Evolutionary conservation across 75 land plant genomes (phyloP), one percentile per base, ranked within the genome.

Genomic region (Larix kaempferi): DNA sequence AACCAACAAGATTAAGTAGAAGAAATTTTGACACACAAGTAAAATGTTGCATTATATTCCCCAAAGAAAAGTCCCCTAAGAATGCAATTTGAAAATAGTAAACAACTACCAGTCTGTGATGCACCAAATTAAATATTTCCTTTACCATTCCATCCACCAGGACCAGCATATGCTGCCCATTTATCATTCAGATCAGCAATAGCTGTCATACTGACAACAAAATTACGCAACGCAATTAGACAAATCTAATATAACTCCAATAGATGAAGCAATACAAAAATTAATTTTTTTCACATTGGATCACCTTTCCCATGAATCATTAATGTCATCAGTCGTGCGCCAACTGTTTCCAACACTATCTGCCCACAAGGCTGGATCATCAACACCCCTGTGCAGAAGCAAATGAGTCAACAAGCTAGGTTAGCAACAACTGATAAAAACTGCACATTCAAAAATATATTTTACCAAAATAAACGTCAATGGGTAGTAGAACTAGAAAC

Each of bases 91-190:
- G 12, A 49, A 49, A 49, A 49, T 49, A 49, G 54, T 49, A 49
- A 10, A 10, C 54, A 49, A 10, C 13, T 10, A 49, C 12, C 10
- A 22, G 19, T 17, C 65, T 25, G 65, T 25, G 65, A 63, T 22
- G 21, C 19, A 25, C 22, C 73, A 71, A 25, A 15, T n/a, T 71
- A 71, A 6, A 35, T 35, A 52, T 7, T 12, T 54, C 15, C 29
- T 37, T 62, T 83, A 94, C 98, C 98, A 90, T 95, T 95, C 98
- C 98, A 95, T 82, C 92, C 87, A 37, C 98, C 98, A 77, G 98
- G 96, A 11, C 91, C 93, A n/a, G 98, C 96, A 86, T 91, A 95
- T 22, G 86, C 65, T 78, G 91, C 98, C 98, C 98, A 95, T 67
- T 85, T 80, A 76, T 95, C 80, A 79, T 95, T 95, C 56, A 79